These are phyloP conservation scores for Dipodascus geniculatus DNA, from an alignment of 805 yeast genomes.

Conservation along the genomic window DNA sequence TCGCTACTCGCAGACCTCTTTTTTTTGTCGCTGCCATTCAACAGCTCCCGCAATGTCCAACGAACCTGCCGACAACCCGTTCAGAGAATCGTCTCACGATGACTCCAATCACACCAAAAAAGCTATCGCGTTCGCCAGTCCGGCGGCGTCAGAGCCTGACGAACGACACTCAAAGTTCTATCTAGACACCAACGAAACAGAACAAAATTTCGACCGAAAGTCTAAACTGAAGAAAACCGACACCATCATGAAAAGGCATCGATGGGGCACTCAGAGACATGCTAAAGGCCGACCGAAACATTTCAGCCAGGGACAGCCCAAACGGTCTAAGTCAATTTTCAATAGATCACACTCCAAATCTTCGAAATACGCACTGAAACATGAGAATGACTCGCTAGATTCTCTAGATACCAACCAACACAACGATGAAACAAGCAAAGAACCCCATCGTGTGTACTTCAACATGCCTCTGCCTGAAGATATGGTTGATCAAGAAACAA, in stretches of 20 bases:
- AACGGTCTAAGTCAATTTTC: constrained; percentile 19
- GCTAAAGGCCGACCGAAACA: neutral
- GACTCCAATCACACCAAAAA: neutral
- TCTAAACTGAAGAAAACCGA: neutral
- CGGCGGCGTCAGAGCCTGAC: neutral
- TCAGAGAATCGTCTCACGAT: neutral
- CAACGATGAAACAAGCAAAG: constrained; percentile 5
- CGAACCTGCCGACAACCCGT: neutral
- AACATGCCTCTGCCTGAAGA: constrained; percentile 38
- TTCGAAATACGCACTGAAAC: neutral
- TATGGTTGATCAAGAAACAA: constrained; percentile 43
- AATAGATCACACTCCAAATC: neutral
- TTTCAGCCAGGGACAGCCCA: constrained; percentile 36
- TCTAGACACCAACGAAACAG: neutral
- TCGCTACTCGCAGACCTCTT: too few species aligned
- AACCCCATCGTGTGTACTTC: constrained; percentile 33
- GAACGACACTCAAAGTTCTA: neutral
- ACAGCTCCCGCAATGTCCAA: too few species aligned
- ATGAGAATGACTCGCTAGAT: neutral
- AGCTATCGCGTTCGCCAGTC: neutral
- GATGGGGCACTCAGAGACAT: constrained; percentile 89
- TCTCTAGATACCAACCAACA: constrained; percentile 20
- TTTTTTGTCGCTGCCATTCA: neutral
- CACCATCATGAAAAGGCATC: constrained; percentile 50
- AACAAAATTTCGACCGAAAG: neutral